These are phyloP conservation scores for Solanum hybrid DNA, from an alignment of 305 asterid species.

Conservation along the genomic window DNA sequence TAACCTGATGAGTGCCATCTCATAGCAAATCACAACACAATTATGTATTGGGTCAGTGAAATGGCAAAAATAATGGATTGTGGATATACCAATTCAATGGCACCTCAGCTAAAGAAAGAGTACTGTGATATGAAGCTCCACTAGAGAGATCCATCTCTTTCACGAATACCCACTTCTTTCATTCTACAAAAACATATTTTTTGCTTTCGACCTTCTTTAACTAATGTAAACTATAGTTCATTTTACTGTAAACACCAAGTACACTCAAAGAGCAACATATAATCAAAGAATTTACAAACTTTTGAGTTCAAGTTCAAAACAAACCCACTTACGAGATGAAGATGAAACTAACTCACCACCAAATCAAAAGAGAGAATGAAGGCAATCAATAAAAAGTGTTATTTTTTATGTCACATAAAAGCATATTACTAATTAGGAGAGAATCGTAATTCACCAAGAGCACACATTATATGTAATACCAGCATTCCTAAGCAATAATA, in stretches of 20 bases:
- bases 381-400: background rate
- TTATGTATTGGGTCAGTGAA: background rate
- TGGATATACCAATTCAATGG: background rate
- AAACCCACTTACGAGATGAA: background rate
- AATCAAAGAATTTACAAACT: background rate
- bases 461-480: background rate
- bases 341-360: background rate
- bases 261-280: background rate
- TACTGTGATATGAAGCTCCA: background rate
- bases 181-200: background rate
- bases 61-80: background rate
- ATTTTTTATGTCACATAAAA: background rate
- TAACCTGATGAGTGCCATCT: background rate
- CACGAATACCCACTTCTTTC: background rate
- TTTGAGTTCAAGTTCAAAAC: background rate
- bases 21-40: background rate
- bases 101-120: background rate
- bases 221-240: background rate
- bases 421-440: background rate
- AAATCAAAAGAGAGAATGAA: background rate
- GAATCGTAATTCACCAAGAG: background rate
- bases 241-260: background rate
- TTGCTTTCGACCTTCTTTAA: background rate
- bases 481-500: background rate
- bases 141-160: background rate